Base-by-base conservation (phyloP, 2,329 filamentous ascomycete species). In the Davidsoniella eucalypti region DNA sequence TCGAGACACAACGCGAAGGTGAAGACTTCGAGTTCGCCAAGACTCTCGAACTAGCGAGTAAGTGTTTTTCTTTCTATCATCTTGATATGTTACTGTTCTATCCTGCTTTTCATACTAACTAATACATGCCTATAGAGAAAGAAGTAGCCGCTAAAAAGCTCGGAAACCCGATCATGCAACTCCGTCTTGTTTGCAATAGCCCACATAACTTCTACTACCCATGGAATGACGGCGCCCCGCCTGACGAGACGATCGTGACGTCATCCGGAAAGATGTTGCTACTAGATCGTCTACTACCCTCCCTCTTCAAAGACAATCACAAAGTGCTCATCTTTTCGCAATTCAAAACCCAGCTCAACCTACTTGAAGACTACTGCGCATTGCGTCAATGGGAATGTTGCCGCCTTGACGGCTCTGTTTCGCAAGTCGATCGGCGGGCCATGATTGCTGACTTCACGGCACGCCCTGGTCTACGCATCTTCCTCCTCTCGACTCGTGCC, bases 191-290 rank as follows among this genome's bases (percentile, higher is more conserved):
- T 9, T 96, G 92, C 64, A 94, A 98, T 63, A 86, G 80, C 0
- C 92, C 92, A 0, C 88, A 95, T 64, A 94, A 95, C 61, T 96
- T 98, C 63, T 96, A 94, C 65, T 93, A 87, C 61, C 90, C 92
- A 0, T 96, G 90, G 76, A 69, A 70, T 5, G 71, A 76, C 14
- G 72, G 74, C 5, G 63, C 73, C 0, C 68, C 74, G 0, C 68
- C 87, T 0, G 87, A 96, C 58, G 84, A 93, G 60, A 82, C 75
- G 1, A 75, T 98, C 5, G 76, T 98, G 33, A 90, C 83, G 0
- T 78, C 85, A 0, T 94, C 87, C 0, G 92, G 92, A 12, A 98
- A 98, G 63, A 95, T 98, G 87, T 75, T 95, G 2, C 75, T 98
- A 0, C 75, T 98, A 0, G 92, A 98, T 61, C 79, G 87, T 0